Evolutionary conservation across 2,329 filamentous ascomycete genomes (phyloP).

Genomic region (Fusarium chuoi): DNA sequence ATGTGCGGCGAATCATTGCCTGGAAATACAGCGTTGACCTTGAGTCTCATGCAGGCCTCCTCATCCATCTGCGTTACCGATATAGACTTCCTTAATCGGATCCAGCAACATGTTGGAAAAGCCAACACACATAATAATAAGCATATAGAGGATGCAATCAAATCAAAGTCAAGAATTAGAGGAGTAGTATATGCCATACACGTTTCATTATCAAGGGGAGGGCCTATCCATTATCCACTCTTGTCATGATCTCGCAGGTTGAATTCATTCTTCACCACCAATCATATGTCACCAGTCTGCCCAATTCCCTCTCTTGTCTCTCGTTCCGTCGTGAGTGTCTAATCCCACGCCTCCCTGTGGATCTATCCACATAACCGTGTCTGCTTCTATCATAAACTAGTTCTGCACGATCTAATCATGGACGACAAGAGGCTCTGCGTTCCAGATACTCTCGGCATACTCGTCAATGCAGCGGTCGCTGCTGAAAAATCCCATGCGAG

Average conservation of each 20-base stretch:
- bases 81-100: not conserved
- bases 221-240: slow-evolving; percentile 15
- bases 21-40: not conserved
- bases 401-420: slow-evolving; percentile 46
- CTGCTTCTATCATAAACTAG: slow-evolving; percentile 11
- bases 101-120: not conserved
- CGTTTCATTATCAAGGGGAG: slow-evolving; percentile 28
- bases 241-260: slow-evolving; percentile 5
- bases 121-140: not conserved
- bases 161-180: not conserved
- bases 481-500: slow-evolving; percentile 97
- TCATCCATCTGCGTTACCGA: not conserved
- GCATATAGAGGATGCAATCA: not conserved
- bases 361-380: slow-evolving; percentile 23
- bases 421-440: slow-evolving; percentile 80
- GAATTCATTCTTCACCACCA: slow-evolving; percentile 1
- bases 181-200: slow-evolving; percentile 9
- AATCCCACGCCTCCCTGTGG: slow-evolving; percentile 5
- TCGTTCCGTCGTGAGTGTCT: not conserved
- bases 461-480: slow-evolving; percentile 96
- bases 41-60: not conserved
- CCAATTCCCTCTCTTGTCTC: slow-evolving; percentile 4
- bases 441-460: slow-evolving; percentile 98
- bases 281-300: slow-evolving; percentile 27
- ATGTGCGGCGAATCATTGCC: no score